Evolutionary conservation across 768 basidiomycete species (phyloP).

Genomic region (Termitomyces sp.): DNA sequence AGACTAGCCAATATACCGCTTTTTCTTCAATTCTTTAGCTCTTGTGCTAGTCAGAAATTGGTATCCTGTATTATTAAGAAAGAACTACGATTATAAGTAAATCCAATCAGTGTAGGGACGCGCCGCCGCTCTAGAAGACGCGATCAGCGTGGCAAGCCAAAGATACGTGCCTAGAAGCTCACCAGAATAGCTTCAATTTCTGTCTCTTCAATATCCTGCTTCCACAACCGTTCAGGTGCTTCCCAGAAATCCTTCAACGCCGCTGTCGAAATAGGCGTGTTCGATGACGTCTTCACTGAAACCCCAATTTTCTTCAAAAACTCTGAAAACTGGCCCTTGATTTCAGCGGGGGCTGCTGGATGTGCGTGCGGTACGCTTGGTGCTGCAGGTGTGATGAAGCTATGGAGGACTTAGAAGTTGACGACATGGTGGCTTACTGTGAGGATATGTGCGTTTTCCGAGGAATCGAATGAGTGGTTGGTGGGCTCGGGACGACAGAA

Average conservation of each 20-base stretch:
- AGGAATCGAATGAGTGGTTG: constrained; percentile 60
- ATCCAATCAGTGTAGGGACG: constrained; percentile 36
- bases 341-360: constrained; percentile 62
- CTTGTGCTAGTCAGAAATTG: background rate
- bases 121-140: constrained; percentile 57
- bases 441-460: constrained; percentile 51
- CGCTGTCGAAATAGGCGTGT: constrained; percentile 2
- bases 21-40: background rate
- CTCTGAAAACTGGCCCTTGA: constrained; percentile 44
- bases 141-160: background rate
- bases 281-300: constrained; percentile 14
- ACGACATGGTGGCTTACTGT: constrained; percentile 14
- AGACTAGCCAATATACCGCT: constrained; percentile 43
- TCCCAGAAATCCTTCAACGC: constrained; percentile 56
- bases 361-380: constrained; percentile 48
- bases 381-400: constrained; percentile 12
- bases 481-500: constrained; percentile 37
- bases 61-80: constrained; percentile 3
- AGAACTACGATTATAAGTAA: constrained; percentile 1
- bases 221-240: constrained; percentile 57
- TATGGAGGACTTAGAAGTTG: background rate
- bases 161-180: constrained; percentile 16
- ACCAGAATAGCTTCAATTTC: constrained; percentile 71
- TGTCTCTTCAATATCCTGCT: constrained; percentile 40
- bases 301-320: constrained; percentile 31